phyloP scores from a whole-genome alignment of 805 yeast species.

The Dipodascus albidus region DNA sequence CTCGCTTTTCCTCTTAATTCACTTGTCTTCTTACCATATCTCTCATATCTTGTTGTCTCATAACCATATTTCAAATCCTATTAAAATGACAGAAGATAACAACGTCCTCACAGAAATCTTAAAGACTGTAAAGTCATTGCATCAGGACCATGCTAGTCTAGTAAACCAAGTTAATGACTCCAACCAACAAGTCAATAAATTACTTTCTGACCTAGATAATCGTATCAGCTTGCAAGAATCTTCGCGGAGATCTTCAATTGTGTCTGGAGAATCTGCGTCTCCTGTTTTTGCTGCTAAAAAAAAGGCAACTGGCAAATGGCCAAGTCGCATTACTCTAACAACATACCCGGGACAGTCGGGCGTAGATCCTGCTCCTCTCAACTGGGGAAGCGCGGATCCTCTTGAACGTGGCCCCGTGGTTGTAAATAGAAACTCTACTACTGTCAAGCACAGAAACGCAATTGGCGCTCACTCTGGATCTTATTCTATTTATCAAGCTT shows the following conservation, averaged over 20 bases:
- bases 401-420: slow-evolving; percentile 45
- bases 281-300: not conserved
- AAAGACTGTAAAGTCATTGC: slow-evolving; percentile 5
- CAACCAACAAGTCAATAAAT: slow-evolving; percentile 6
- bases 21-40: no score
- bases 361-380: slow-evolving; percentile 36
- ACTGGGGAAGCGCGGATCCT: slow-evolving; percentile 44
- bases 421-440: slow-evolving; percentile 38
- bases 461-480: slow-evolving; percentile 59
- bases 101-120: slow-evolving; percentile 6
- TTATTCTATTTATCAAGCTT: slow-evolving; percentile 52
- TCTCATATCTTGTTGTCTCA: not conserved
- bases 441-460: slow-evolving; percentile 44
- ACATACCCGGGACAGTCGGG: slow-evolving; percentile 43
- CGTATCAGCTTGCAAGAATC: slow-evolving; percentile 1
- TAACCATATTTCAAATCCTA: not conserved
- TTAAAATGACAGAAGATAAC: not conserved
- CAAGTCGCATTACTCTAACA: slow-evolving; percentile 33
- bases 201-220: slow-evolving; percentile 6
- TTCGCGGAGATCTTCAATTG: not conserved
- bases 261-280: not conserved
- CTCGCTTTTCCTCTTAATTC: no score
- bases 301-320: slow-evolving; percentile 8
- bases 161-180: slow-evolving; percentile 7
- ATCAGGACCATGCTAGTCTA: slow-evolving; percentile 7